Evolutionary conservation across 1,284 basidiomycete genomes (phyloP), one percentile per base, ranked within the genome.

Genomic region (Violaceomyces palustris): DNA sequence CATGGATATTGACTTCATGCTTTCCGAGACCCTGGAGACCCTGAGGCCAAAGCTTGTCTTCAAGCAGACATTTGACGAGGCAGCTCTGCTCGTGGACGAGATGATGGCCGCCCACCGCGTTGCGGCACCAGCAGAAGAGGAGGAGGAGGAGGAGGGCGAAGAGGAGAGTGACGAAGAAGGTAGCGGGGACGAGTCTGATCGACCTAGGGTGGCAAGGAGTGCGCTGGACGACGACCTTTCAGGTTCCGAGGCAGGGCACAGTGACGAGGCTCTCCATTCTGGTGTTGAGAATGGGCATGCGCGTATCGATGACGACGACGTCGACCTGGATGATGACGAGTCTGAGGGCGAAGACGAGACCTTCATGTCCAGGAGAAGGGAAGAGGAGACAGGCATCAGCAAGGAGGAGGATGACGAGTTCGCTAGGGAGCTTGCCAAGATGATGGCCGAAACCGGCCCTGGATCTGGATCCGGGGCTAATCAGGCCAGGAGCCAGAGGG

Each of bases 1-100:
- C 0, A 93, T 97, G 88, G 94, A 99, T 50, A 85, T 96, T 14
- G 92, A 94, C 48, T 98, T 96, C 72, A 93, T 96, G 89, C 75
- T 96, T 8, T 82, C 83, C 2, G 93, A 97, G 72, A 93, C 92
- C 1, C 75, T 97, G 10, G 92, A 97, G 27, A 26, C 42, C 22
- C 40, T 52, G 45, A 55, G 70, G 3, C 70, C 69, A 0, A 63
- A 64, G n/a, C 39, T 70, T 12, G 37, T 42, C 29, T 77, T 83
- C 59, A 80, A 81, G 44, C 87, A 85, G 72, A 84, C 79, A 1
- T 80, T 88, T 50, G 84, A 87, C 47, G 87, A 94, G 62, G 91
- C 90, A 5, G 89, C 87, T 0, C 63, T 76, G 12, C 88, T 84
- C 5, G 87, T 96, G 0, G 93, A 97, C 67, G 86, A 89, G 48